Evolutionary conservation across 73 alveolate species (phyloP).

Genomic region (Effrenium voratum): DNA sequence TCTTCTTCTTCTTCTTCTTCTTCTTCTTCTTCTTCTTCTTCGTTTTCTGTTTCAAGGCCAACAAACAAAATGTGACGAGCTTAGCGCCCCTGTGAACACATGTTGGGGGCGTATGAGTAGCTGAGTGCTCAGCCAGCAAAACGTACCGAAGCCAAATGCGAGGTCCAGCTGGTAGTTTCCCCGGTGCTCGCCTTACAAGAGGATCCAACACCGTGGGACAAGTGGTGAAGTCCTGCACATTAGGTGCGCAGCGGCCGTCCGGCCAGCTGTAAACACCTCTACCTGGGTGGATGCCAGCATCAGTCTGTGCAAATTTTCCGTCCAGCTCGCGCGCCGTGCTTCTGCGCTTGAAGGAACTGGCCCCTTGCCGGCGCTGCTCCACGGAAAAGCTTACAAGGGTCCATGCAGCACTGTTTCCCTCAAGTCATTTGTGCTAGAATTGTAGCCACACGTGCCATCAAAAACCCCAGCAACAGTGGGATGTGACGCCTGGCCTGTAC

Average conservation of each 20-base stretch:
- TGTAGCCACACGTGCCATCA: not conserved
- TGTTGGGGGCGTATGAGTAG: too few species aligned
- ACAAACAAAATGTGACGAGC: too few species aligned
- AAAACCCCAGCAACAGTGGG: not conserved
- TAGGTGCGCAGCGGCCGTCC: constrained; percentile 15
- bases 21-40: not conserved
- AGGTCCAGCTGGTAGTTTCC: constrained; percentile 55
- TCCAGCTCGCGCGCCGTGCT: constrained; percentile 43
- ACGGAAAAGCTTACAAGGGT: not conserved
- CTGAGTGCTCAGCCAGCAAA: not conserved
- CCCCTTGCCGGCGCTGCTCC: constrained; percentile 11
- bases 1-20: not conserved
- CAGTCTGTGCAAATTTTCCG: not conserved
- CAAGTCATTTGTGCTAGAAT: too few species aligned
- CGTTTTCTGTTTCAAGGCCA: not conserved
- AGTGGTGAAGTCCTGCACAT: not conserved
- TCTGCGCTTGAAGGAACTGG: constrained; percentile 54
- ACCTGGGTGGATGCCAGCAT: not conserved
- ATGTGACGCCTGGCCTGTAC: constrained; percentile 21
- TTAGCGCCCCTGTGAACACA: too few species aligned
- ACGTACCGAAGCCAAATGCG: constrained; percentile 71
- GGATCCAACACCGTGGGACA: not conserved
- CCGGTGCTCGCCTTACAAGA: constrained; percentile 73
- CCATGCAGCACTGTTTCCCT: not conserved
- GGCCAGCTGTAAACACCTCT: constrained; percentile 86